Evolutionary conservation across 768 basidiomycete species (phyloP), one percentile per base, ranked within the genome.

Genomic region (Mycena sanguinolenta): DNA sequence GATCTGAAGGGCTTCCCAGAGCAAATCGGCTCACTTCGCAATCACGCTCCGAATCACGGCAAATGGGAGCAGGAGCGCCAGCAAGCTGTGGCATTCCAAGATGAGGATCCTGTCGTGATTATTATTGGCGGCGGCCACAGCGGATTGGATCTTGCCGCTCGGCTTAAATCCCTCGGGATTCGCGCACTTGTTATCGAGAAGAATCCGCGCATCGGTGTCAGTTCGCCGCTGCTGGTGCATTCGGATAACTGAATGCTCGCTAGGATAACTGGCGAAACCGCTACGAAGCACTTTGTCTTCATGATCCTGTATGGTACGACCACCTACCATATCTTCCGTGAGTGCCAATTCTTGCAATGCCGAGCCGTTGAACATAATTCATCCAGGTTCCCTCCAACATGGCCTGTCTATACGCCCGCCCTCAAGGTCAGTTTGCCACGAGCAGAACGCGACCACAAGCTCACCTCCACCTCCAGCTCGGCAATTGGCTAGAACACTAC

Each of bases 201-300:
- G 77, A 86, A 90, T 59, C 67, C 76, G 14, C 79, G 87, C 23
- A 84, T 92, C 28, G 91, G 92, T 7, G 49, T 50, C 0, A 25
- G 49, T 50, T 50, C 6, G 8, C 12, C 14, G 4, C 32, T 6
- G 5, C n/a, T 46, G 8, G 8, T 46, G 7, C 12, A 2, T 21
- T n/a, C 44, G 21, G 21, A n/a, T 17, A 7, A 21, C 12, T 46
- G 19, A 34, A 34, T 10, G 42, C n/a, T 50, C 8, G 27, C 49
- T 13, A 50, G 0, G 87, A 92, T 75, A 87, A 86, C 58, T 92
- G 91, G 92, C 81, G 91, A 66, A 82, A 85, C 42, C 82, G 93
- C 42, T 93, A 94, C 76, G 87, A 91, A 63, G 86, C 90, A 13
- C 79, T 92, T 44, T 91, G 89, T 58, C 78, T 92, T 32, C 91